Evolutionary conservation across 441 rosid species (phyloP), one percentile per base, ranked within the genome.

Genomic region (Gossypium lobatum): DNA sequence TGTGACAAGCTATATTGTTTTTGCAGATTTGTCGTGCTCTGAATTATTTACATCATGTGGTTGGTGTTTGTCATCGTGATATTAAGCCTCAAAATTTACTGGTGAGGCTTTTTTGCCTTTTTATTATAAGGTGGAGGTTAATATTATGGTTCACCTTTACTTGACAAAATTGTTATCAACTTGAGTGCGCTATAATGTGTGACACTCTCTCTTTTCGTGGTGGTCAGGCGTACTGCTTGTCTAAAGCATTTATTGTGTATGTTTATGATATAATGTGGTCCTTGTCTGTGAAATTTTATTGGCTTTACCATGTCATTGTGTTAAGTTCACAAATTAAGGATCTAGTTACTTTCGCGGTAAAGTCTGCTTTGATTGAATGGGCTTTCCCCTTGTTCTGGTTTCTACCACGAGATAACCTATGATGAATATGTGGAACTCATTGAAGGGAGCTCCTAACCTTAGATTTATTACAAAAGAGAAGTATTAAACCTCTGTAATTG

Each of bases 61-160:
- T 86, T 83, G 91, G 93, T 75, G 95, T 88, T 57, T 91, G 95
- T 74, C 97, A 93, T 53, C 95, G 97, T 72, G 98, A 93, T 79
- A 89, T 93, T 61, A 93, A 93, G 85, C 98, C 98, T 0, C 98
- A 89, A 69, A 93, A 93, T 76, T 82, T 93, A 62, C 77, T 93
- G 89, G 98, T 92, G 80, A 77, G 82, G 54, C 69, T 74, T 72
- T 70, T 52, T 20, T 46, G 52, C 54, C 75, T 64, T 71, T 72
- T 26, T 17, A 16, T 8, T 45, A 26, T 67, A 39, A 8, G 50
- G 26, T 16, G 1, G 18, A 39, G 48, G 46, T 61, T 50, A 34
- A 9, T 25, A 13, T 16, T 1, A 52, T 39, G 11, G 11, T 39
- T 39, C 45, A 39, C 3, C 45, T 39, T 39, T 39, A 52, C 21